Conservation (phyloP, 805 yeast genomes). For the Debaryomyces hansenii region DNA sequence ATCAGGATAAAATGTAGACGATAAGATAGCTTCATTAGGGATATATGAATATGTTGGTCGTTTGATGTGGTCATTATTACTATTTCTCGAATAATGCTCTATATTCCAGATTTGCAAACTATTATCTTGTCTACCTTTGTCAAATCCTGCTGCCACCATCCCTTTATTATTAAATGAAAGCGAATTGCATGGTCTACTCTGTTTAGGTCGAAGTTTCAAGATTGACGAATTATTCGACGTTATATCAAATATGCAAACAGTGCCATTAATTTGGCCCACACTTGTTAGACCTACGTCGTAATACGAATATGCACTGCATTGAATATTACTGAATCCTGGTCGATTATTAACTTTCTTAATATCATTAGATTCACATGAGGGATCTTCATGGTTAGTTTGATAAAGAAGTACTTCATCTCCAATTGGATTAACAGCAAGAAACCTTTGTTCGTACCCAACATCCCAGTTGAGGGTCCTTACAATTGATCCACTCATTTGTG, state of each 20-base stretch:
- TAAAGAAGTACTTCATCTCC: constrained; percentile 77
- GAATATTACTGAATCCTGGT: constrained; percentile 67
- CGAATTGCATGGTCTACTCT: constrained; percentile 72
- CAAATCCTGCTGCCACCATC: constrained; percentile 74
- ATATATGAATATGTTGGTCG: constrained; percentile 57
- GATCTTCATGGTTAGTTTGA: constrained; percentile 47
- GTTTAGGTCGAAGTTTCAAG: constrained; percentile 56
- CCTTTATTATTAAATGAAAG: constrained; percentile 66
- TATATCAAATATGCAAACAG: constrained; percentile 62
- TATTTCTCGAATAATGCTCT: constrained; percentile 51
- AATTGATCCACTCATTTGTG: constrained; percentile 57
- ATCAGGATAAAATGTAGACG: constrained; percentile 65
- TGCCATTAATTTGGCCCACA: constrained; percentile 75
- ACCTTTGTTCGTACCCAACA: constrained; percentile 52
- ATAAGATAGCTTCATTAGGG: constrained; percentile 72
- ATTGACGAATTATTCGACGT: constrained; percentile 34
- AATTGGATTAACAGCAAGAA: constrained; percentile 70
- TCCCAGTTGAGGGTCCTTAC: constrained; percentile 65
- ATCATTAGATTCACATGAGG: constrained; percentile 51
- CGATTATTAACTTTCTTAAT: constrained; percentile 52
- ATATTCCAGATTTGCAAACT: constrained; percentile 82
- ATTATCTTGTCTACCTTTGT: constrained; percentile 72
- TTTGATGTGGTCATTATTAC: constrained; percentile 50
- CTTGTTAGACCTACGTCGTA: constrained; percentile 59
- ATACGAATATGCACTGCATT: constrained; percentile 64